Base-by-base conservation (phyloP, 306 rosid genomes). In the Malus sieversii region DNA sequence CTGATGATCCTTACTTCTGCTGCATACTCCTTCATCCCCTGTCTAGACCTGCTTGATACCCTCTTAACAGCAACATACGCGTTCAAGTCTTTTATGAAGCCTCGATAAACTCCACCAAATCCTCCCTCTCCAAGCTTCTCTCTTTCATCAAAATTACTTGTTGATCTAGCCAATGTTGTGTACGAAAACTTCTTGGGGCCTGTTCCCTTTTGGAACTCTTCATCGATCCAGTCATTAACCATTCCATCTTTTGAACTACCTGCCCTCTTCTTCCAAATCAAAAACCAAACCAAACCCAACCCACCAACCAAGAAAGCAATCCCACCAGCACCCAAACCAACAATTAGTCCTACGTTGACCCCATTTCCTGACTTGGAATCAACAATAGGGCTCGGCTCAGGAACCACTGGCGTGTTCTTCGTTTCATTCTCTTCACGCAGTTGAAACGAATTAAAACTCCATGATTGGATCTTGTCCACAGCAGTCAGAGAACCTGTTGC, bases 151-250 rank as follows among this genome's bases (percentile, higher is more conserved):
- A 71, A 71, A 33, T 71, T 13, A 12, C 20, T 20, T 1, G 75
- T 71, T 0, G 51, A 25, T 6, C 8, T 19, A 4, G 30, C 75
- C 48, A 71, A 32, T 53, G 38, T 15, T 3, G 2, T n/a, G 65
- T 71, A 71, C 1, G 33, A 10, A 33, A 71, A 71, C 51, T 71
- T 55, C 65, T 42, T 33, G 72, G 10, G 86, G 90, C 90, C 89
- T 1, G 60, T 72, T 7, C 83, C 79, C 59, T 27, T 79, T 53
- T 53, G 40, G 23, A 85, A 62, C 16, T 78, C 80, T 6, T 84
- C 71, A 25, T 66, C 83, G 75, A 74, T 82, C 10, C 35, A 75
- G 22, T 82, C 74, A 53, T 72, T 67, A 29, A 82, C 71, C 70
- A 9, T 70, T 75, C 75, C 72, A 68, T 68, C 57, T 57, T 57